phyloP scores from a whole-genome alignment of 345 rosid genomes.

The Ceriops zippeliana region DNA sequence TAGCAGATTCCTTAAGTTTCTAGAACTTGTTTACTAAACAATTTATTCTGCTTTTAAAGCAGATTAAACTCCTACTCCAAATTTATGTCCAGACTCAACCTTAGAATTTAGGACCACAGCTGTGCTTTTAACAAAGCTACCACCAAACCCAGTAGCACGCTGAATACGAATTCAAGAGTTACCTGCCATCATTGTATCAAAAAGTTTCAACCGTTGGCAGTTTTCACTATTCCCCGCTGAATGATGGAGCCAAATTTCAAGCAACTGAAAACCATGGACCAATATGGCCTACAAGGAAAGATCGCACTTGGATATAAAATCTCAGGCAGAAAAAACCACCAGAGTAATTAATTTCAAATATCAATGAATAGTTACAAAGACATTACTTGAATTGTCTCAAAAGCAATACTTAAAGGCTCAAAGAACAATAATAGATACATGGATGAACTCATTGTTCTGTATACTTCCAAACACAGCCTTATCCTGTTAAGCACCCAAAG shows the following conservation, averaged over 20 bases:
- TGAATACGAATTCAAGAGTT: constrained; percentile 8
- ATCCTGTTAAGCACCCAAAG: constrained; percentile 41
- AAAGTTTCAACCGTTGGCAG: constrained; percentile 59
- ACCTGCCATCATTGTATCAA: constrained; percentile 75
- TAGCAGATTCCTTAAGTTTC: no score
- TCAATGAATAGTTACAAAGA: neutral
- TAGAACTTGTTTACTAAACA: no score
- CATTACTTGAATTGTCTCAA: constrained; percentile 68
- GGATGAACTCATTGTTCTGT: constrained; percentile 40
- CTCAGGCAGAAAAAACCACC: neutral
- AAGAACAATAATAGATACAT: constrained; percentile 50
- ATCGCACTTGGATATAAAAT: neutral
- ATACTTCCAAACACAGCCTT: constrained; percentile 40
- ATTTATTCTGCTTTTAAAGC: no score
- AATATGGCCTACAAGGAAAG: constrained; percentile 61
- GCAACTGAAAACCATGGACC: constrained; percentile 90
- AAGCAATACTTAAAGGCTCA: constrained; percentile 64
- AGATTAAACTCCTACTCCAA: no score
- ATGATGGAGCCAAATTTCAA: constrained; percentile 84
- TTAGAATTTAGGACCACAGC: no score
- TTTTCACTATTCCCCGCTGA: constrained; percentile 51
- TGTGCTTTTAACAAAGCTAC: neutral
- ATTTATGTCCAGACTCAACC: no score
- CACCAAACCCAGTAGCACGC: neutral
- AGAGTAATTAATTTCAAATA: constrained; percentile 2